Percentiles rank a stretch among this genome's conserved stretches.
These are phyloP conservation scores for Fraxinus platypoda DNA, from an alignment of 305 asterid species.

Conservation along the genomic window DNA sequence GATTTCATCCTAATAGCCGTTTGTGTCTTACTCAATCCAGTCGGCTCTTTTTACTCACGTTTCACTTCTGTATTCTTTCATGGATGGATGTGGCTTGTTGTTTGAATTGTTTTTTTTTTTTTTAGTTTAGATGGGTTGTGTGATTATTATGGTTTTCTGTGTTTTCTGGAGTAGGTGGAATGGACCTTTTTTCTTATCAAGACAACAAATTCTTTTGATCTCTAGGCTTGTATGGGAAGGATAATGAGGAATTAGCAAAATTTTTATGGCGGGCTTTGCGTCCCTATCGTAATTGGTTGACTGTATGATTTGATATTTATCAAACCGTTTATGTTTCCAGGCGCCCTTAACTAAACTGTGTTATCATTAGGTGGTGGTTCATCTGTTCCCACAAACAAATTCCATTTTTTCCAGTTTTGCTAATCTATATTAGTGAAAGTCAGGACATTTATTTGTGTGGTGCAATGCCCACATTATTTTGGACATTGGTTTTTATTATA, in stretches of 20 bases:
- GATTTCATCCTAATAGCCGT: constrained; percentile 12
- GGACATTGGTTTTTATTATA: neutral
- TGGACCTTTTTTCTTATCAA: neutral
- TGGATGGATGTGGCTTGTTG: constrained; percentile 8
- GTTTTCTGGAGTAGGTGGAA: constrained; percentile 5
- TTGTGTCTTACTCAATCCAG: constrained; percentile 1
- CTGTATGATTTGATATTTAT: constrained; percentile 1
- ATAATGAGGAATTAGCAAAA: neutral
- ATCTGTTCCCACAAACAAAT: neutral
- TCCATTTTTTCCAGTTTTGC: neutral
- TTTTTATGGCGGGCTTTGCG: neutral
- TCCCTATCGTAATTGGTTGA: neutral
- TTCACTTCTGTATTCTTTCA: neutral
- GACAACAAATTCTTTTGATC: neutral
- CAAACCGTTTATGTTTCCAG: neutral
- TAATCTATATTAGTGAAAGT: neutral
- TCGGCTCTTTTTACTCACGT: neutral
- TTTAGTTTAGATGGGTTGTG: constrained; percentile 10
- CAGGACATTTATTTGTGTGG: neutral
- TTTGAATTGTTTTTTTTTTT: neutral
- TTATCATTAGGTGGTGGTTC: neutral
- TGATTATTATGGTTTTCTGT: neutral
- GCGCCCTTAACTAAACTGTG: neutral
- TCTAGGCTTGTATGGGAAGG: neutral
- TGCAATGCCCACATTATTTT: neutral